phyloP scores from a whole-genome alignment of 78 protist species.

The Guillardia theta region DNA sequence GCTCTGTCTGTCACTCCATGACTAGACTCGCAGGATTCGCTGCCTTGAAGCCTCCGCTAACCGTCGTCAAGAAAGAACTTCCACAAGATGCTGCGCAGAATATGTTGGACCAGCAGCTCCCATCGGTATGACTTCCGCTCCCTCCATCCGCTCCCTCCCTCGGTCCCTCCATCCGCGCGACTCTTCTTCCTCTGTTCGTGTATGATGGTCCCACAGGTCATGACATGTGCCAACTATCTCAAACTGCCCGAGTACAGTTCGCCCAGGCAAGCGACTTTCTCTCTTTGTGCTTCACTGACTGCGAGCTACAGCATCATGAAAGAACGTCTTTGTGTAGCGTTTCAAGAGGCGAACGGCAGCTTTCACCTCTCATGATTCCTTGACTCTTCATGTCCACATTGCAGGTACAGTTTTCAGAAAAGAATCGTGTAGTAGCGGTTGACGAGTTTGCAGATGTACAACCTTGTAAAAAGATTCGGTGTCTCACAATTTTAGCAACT shows the following conservation, averaged over 20 bases:
- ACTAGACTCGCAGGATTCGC: neutral
- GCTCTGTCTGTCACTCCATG: neutral
- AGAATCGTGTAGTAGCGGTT: no score
- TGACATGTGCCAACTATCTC: conserved; percentile 22
- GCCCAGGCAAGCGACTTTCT: neutral
- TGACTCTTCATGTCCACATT: no score
- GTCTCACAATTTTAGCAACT: no score
- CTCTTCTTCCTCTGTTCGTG: no score
- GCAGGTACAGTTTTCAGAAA: no score
- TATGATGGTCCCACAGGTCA: neutral
- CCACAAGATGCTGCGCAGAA: neutral
- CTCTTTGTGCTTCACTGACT: no score
- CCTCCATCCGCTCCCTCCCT: no score
- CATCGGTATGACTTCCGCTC: no score
- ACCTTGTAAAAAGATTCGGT: no score
- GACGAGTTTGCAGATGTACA: no score
- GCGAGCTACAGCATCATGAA: neutral
- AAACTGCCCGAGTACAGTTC: conserved; percentile 30
- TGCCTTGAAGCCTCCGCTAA: neutral
- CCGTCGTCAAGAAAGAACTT: neutral
- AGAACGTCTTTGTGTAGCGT: neutral
- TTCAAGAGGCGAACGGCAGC: conserved; percentile 35
- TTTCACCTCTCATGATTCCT: conserved; percentile 31
- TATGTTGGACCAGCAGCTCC: neutral
- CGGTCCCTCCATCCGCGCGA: no score